phyloP scores from a whole-genome alignment of 257 asterid species.

The Catharanthus roseus region DNA sequence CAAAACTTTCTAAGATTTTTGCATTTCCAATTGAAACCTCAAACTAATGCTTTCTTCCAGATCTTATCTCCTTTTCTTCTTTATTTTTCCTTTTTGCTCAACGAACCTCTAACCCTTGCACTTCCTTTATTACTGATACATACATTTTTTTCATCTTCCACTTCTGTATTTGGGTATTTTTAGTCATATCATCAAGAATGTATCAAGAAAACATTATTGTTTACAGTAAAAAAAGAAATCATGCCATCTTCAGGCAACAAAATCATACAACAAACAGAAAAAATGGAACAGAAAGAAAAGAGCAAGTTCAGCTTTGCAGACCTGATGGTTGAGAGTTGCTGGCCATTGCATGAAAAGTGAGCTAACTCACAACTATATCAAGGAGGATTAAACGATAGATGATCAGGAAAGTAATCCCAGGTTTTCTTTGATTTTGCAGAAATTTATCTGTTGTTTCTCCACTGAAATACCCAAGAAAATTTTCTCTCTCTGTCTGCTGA shows the following conservation, averaged over 20 bases:
- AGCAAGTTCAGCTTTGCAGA: neutral
- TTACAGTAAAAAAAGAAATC: too few species aligned
- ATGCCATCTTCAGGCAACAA: neutral
- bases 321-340: conserved; percentile 2
- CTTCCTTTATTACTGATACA: neutral
- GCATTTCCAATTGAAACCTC: neutral
- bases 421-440: neutral
- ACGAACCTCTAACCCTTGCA: neutral
- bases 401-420: neutral
- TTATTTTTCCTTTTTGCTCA: too few species aligned
- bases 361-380: neutral
- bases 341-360: neutral
- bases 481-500: neutral
- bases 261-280: neutral
- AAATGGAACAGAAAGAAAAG: neutral
- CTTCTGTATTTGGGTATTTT: neutral
- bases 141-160: neutral
- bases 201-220: neutral
- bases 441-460: neutral
- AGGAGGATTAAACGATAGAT: neutral
- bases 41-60: neutral
- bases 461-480: neutral
- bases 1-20: neutral
- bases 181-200: neutral
- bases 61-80: conserved; percentile 1